A percentile compares a stretch with the other conserved stretches of the same genome.
Conservation (phyloP, 306 rosid species). For the Biancaea sappan region DNA sequence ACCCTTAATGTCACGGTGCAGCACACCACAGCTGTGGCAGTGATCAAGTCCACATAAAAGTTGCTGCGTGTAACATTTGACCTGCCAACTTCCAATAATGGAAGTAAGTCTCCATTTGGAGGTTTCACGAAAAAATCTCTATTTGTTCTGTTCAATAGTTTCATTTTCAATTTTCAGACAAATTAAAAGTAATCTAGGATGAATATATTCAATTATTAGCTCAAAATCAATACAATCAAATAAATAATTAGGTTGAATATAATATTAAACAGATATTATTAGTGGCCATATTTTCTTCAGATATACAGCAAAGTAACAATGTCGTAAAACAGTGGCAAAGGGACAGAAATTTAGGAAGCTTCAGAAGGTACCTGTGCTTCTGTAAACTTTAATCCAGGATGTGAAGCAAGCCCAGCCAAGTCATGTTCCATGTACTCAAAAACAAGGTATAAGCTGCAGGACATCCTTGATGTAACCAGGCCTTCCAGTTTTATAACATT, state of each 20-base stretch:
- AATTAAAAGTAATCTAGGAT: background rate
- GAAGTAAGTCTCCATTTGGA: conserved; percentile 8
- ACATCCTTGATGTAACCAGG: conserved; percentile 54
- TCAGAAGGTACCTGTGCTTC: conserved; percentile 44
- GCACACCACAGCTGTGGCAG: conserved; percentile 53
- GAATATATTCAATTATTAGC: background rate
- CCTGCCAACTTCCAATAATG: conserved; percentile 36
- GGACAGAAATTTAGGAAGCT: background rate
- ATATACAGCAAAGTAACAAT: background rate
- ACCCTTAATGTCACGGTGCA: conserved; percentile 61
- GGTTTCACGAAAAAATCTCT: background rate
- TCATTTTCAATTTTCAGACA: background rate
- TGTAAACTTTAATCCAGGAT: conserved; percentile 48
- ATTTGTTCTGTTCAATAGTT: background rate
- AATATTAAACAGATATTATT: background rate
- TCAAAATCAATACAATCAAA: background rate
- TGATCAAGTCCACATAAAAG: conserved; percentile 53
- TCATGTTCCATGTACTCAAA: conserved; percentile 57
- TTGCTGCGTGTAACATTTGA: conserved; percentile 54
- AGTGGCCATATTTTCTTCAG: background rate
- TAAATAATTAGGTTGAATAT: background rate
- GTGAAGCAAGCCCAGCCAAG: conserved; percentile 57
- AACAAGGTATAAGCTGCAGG: conserved; percentile 52
- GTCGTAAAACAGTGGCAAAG: background rate
- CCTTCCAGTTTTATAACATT: conserved; percentile 52